These are phyloP conservation scores for Artemisia annua DNA, from an alignment of 129 eudicot genomes.

Conservation along the genomic window DNA sequence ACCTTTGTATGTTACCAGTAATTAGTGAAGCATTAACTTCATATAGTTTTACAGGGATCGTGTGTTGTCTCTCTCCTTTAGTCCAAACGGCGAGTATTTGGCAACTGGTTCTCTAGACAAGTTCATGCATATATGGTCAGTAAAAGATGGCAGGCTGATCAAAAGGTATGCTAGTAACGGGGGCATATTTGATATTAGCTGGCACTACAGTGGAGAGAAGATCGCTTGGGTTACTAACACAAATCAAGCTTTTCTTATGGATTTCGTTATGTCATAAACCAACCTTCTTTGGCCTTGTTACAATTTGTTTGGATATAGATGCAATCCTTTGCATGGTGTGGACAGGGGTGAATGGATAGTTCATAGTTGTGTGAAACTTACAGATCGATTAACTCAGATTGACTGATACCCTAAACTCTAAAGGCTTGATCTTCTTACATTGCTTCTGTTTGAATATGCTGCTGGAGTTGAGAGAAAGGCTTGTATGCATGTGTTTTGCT, in stretches of 20 bases:
- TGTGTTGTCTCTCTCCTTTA: slow-evolving; percentile 53
- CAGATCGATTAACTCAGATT: neutral
- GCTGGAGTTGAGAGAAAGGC: neutral
- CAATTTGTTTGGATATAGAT: neutral
- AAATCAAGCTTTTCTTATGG: slow-evolving; percentile 41
- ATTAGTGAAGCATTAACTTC: neutral
- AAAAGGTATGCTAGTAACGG: slow-evolving; percentile 48
- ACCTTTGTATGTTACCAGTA: neutral
- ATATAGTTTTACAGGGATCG: slow-evolving; percentile 38
- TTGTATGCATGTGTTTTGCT: neutral
- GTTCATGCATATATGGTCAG: slow-evolving; percentile 48
- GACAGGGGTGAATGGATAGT: neutral
- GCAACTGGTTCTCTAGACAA: slow-evolving; percentile 62
- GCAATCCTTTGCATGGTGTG: neutral
- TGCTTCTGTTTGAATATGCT: slow-evolving; percentile 8
- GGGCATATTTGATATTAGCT: slow-evolving; percentile 48
- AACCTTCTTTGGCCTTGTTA: neutral
- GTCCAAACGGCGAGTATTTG: slow-evolving; percentile 58
- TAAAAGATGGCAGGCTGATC: slow-evolving; percentile 48
- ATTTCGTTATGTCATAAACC: slow-evolving; percentile 41
- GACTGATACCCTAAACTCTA: neutral
- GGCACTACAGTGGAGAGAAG: slow-evolving; percentile 65
- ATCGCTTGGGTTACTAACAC: slow-evolving; percentile 46
- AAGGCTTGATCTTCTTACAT: neutral
- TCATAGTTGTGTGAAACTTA: neutral